Base-by-base conservation (phyloP, 176 grass and related monocot species). In the Carex pumila region DNA sequence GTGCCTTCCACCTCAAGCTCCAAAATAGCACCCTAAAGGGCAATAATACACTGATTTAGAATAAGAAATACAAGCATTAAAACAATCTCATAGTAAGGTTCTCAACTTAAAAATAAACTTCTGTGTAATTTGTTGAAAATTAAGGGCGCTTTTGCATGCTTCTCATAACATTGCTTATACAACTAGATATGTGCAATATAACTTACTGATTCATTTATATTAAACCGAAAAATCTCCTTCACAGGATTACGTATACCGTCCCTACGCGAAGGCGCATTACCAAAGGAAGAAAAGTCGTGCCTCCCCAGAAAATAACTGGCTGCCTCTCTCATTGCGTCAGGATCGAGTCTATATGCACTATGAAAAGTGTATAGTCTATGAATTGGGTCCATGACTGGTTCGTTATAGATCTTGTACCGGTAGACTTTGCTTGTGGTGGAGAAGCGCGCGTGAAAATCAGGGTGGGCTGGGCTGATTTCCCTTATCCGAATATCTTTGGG, bases 221-320 rank as follows among this genome's bases (percentile, higher is more conserved):
- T 86, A 84, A 94, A 98, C 22, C 89, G 86, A 61, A 89, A 85
- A 72, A 98, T 94, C 86, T 90, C 87, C 87, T 98, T 98, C 79
- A 93, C 79, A 7, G 92, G 87, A 84, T 87, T 83, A 31, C 81
- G 89, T 12, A 85, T 65, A 81, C 91, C 79, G 82, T 98, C 95
- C 78, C 91, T 91, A 71, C 81, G 89, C 79, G 85, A 87, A 50
- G 88, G 80, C 12, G 13, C 86, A 90, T 94, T 98, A 54, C 92
- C 90, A 71, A 98, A 98, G 79, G 95, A 98, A 84, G 87, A 90
- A 80, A 94, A 98, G 87, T 98, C 82, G 81, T 98, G 95, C 76
- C 76, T 88, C 81, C 95, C 95, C 83, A 94, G 64, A 87, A 98
- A 98, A 90, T 90, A 90, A 18, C 85, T 61, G 14, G 92, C 92